Evolutionary conservation across 2,329 filamentous ascomycete species (phyloP).

Genomic region (Pseudomassariella vexata): DNA sequence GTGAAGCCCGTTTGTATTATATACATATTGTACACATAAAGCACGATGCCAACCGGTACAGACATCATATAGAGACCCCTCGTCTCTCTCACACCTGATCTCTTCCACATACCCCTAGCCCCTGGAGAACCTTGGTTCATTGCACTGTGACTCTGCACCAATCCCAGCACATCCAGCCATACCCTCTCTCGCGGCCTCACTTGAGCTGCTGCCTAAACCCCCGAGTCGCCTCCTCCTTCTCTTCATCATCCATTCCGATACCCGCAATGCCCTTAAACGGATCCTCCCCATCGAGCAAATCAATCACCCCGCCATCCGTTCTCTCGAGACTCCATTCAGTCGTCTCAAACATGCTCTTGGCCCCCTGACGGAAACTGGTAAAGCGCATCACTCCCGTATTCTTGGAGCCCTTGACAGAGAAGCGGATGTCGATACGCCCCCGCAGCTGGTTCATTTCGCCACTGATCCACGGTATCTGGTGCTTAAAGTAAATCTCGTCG

Average conservation of each 20-base stretch:
- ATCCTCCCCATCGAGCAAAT: constrained; percentile 68
- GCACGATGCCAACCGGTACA: neutral
- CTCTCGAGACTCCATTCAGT: constrained; percentile 82
- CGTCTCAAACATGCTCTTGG: constrained; percentile 70
- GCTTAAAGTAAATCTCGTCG: constrained; percentile 78
- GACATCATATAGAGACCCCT: neutral
- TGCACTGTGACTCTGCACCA: too few species aligned
- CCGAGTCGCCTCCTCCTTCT: constrained; percentile 32
- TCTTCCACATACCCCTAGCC: too few species aligned
- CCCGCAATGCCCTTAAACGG: constrained; percentile 56
- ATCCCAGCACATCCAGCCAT: too few species aligned
- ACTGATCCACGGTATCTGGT: constrained; percentile 75
- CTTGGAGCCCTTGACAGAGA: constrained; percentile 77
- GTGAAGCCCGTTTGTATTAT: constrained; percentile 16
- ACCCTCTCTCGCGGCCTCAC: too few species aligned
- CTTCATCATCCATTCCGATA: constrained; percentile 32
- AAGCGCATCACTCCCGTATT: constrained; percentile 72
- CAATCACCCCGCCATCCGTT: constrained; percentile 53
- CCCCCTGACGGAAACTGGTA: constrained; percentile 60
- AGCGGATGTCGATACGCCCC: constrained; percentile 81
- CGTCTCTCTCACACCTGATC: neutral
- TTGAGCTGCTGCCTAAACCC: constrained; percentile 48
- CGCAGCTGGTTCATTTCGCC: constrained; percentile 92
- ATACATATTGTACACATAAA: constrained; percentile 23
- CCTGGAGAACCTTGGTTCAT: too few species aligned